Percentiles rank a stretch among this genome's conserved stretches.
Evolutionary conservation across 768 basidiomycete species (phyloP).

Genomic region (Boletus fagicola): DNA sequence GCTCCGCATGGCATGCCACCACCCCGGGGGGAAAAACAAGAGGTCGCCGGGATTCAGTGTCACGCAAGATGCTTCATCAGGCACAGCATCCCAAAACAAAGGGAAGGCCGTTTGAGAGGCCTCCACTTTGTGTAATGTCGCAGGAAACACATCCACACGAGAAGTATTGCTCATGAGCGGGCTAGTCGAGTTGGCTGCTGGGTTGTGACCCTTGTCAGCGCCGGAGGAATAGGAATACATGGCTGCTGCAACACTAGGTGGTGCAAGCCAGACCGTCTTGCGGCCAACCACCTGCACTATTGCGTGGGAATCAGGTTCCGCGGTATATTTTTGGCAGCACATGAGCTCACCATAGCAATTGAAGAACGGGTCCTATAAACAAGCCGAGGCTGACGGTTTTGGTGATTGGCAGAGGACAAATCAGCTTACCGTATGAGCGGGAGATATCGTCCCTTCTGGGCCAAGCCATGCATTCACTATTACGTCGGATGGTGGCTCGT

Average conservation of each 20-base stretch:
- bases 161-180: conserved; percentile 80
- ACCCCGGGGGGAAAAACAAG: conserved; percentile 85
- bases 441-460: conserved; percentile 73
- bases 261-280: conserved; percentile 92
- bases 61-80: conserved; percentile 56
- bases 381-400: conserved; percentile 5
- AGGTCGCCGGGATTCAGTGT: conserved; percentile 81
- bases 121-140: conserved; percentile 22
- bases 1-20: conserved; percentile 93
- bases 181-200: conserved; percentile 38
- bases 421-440: conserved; percentile 79
- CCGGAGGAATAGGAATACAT: conserved; percentile 56
- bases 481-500: conserved; percentile 63
- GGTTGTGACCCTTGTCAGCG: conserved; percentile 31
- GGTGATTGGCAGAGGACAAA: conserved; percentile 10
- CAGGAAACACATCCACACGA: conserved; percentile 71
- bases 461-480: conserved; percentile 83
- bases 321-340: not conserved
- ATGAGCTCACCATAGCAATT: conserved; percentile 75
- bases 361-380: conserved; percentile 81
- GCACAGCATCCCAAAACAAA: conserved; percentile 55
- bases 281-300: conserved; percentile 84
- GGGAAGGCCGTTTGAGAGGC: conserved; percentile 37
- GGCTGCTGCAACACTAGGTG: conserved; percentile 50
- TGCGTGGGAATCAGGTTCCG: conserved; percentile 8